phyloP scores from a whole-genome alignment of 2,329 filamentous ascomycete genomes.

The Parascedosporium putredinis region DNA sequence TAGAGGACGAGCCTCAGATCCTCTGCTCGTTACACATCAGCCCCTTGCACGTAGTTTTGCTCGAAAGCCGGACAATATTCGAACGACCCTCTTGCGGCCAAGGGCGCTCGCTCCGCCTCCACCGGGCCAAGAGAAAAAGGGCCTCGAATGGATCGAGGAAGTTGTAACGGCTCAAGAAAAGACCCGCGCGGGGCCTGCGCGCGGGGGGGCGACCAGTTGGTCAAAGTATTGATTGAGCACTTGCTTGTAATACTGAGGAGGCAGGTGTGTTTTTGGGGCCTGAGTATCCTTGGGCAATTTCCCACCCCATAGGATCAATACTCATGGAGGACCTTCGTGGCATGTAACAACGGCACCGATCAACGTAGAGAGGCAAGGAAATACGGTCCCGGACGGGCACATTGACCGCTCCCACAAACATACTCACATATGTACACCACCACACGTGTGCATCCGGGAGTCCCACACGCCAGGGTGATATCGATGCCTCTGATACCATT shows the following conservation, averaged over 20 bases:
- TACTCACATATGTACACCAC: neutral
- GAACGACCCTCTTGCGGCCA: neutral
- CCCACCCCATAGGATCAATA: too few relatives aligned
- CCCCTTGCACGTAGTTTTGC: constrained; percentile 1
- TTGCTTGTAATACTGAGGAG: too few relatives aligned
- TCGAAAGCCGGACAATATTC: neutral
- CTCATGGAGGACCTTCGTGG: neutral
- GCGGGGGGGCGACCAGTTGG: too few relatives aligned
- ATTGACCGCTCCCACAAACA: neutral
- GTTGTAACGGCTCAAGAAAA: too few relatives aligned
- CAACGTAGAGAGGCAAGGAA: neutral
- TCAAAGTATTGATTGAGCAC: neutral
- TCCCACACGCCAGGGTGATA: neutral
- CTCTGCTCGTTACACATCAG: constrained; percentile 7
- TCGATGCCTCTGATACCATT: neutral
- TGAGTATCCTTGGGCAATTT: neutral
- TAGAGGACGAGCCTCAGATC: constrained; percentile 1
- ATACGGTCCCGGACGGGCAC: neutral
- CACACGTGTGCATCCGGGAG: neutral
- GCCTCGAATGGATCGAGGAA: too few relatives aligned
- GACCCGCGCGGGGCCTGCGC: too few relatives aligned
- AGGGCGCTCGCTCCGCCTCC: too few relatives aligned
- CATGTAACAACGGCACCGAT: neutral
- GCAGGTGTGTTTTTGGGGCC: neutral
- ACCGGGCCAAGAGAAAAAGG: too few relatives aligned